Evolutionary conservation across 305 asterid genomes (phyloP).

Genomic region (Rubia occidens): DNA sequence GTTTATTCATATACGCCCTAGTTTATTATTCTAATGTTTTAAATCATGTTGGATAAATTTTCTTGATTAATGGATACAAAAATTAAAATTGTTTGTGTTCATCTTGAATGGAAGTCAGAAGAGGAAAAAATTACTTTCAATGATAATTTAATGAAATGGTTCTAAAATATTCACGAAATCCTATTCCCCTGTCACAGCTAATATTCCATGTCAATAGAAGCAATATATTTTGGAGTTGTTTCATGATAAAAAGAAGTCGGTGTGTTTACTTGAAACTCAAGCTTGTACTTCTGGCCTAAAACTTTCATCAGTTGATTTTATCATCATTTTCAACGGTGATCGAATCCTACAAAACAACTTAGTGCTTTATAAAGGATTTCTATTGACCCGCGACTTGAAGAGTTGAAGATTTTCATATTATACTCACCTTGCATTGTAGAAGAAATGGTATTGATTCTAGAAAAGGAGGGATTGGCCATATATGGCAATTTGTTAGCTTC

Average conservation of each 20-base stretch:
- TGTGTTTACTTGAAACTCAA: slow-evolving; percentile 48
- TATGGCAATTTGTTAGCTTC: slow-evolving; percentile 24
- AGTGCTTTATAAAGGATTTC: slow-evolving; percentile 43
- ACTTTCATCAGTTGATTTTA: slow-evolving; percentile 32
- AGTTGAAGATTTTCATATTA: slow-evolving; percentile 46
- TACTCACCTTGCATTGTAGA: slow-evolving; percentile 48
- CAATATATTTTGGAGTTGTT: slow-evolving; percentile 23
- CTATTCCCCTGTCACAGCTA: slow-evolving; percentile 31
- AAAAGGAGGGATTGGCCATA: slow-evolving; percentile 36
- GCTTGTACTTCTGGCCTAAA: slow-evolving; percentile 36
- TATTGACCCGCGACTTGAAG: slow-evolving; percentile 32
- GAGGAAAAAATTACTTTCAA: slow-evolving; percentile 31
- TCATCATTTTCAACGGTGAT: slow-evolving; percentile 49
- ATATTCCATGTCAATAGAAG: slow-evolving; percentile 22
- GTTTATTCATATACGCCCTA: too few species aligned
- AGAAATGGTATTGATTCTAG: slow-evolving; percentile 37
- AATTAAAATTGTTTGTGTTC: neutral
- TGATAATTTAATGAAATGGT: slow-evolving; percentile 45
- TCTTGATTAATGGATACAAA: neutral
- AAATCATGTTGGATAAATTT: neutral
- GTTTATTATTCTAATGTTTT: neutral
- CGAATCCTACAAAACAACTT: slow-evolving; percentile 51
- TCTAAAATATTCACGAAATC: slow-evolving; percentile 41
- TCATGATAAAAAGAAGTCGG: slow-evolving; percentile 31
- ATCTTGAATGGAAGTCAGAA: slow-evolving; percentile 26